Evolutionary conservation across 257 asterid species (phyloP).

Genomic region (Apocynum venetum): DNA sequence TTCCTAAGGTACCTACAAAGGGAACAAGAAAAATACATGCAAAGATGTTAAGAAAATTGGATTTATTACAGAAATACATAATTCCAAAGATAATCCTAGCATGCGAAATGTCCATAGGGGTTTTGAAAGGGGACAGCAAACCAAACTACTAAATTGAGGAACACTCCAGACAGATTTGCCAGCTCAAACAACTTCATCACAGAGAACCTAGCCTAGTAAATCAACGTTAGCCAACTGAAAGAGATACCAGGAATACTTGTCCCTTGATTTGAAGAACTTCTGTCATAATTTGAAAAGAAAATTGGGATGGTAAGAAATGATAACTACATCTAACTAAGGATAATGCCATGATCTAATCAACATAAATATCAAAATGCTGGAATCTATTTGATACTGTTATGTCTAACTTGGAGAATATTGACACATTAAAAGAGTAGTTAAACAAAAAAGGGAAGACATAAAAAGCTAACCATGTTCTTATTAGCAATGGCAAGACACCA

Average conservation of each 20-base stretch:
- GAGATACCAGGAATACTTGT: neutral
- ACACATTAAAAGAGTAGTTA: neutral
- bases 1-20: constrained; percentile 9
- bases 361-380: neutral
- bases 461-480: neutral
- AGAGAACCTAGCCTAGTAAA: neutral
- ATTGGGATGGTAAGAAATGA: neutral
- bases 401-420: neutral
- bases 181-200: neutral
- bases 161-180: neutral
- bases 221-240: neutral
- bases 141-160: neutral
- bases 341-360: neutral
- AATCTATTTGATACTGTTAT: neutral
- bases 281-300: no score
- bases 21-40: neutral
- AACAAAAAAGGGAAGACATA: neutral
- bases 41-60: neutral
- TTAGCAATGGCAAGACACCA: neutral
- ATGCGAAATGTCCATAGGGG: neutral
- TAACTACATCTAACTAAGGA: neutral
- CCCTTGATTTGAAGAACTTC: neutral
- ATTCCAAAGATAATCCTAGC: neutral
- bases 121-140: neutral
- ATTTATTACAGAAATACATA: neutral